Evolutionary conservation across 176 grass and related monocot genomes (phyloP), one percentile per base, ranked within the genome.

Genomic region (Juncus inflexus): DNA sequence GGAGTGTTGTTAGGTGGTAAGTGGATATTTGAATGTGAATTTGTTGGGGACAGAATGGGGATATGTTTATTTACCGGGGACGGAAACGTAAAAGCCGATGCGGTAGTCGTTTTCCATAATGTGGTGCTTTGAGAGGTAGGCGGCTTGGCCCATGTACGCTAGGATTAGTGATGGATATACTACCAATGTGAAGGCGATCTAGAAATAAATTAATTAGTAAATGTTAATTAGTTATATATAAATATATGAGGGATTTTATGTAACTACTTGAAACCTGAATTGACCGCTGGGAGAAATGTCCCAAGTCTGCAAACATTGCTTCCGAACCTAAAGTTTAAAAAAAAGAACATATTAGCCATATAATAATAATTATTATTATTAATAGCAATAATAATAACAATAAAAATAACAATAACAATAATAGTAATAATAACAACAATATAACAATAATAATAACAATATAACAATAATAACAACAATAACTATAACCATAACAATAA

Each of bases 101-200:
- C 67, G 77, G 35, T 99, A 99, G n/a, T 90, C 68, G 79, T 53
- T 89, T 81, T 89, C 82, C 41, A 99, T 82, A 61, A 41, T 73
- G 64, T 99, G 88, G 88, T 99, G 94, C 82, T 61, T 76, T 74
- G 83, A 99, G 54, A 99, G 80, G 64, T 99, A 99, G 58, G 88
- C 94, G 59, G 94, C 94, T 82, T 99, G 94, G 52, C 94, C 94
- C 88, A 99, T 99, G 49, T 99, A 99, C 60, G 94, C 88, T 47
- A 99, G 85, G 73, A 99, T 92, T 75, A 99, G 69, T 5, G 94
- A 91, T 56, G 94, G 94, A 60, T 99, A 99, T 61, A 99, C 94
- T 88, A 99, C 82, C 77, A 73, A 92, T 58, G 94, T 86, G 79
- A 99, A 99, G 74, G 88, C 94, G 76, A 99, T 75, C 88, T 92